These are phyloP conservation scores for Cryptococcus sp. DNA, from an alignment of 1,284 basidiomycete genomes.

Conservation along the genomic window DNA sequence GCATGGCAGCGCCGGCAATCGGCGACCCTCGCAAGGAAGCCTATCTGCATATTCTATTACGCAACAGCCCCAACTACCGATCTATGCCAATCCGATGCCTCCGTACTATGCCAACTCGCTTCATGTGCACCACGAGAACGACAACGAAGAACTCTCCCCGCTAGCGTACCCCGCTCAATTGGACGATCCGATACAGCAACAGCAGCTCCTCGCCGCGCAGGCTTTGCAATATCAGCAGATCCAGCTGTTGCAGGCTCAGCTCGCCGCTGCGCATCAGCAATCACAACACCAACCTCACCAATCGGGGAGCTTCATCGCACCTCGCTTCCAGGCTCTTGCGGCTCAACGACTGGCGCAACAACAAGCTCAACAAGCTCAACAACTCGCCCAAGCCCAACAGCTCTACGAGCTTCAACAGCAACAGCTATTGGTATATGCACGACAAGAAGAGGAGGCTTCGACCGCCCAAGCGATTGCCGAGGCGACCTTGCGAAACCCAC, in stretches of 20 bases:
- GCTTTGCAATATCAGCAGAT: conserved; percentile 38
- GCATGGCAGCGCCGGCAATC: conserved; percentile 12
- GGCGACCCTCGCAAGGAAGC: conserved; percentile 11
- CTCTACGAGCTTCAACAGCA: conserved; percentile 36
- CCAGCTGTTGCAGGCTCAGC: conserved; percentile 41
- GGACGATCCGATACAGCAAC: conserved; percentile 33
- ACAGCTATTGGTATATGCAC: conserved; percentile 22
- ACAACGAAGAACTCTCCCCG: conserved; percentile 22
- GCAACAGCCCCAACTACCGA: no score
- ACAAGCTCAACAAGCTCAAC: conserved; percentile 48
- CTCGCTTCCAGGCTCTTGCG: conserved; percentile 77
- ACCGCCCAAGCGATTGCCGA: conserved; percentile 9
- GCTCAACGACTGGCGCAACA: conserved; percentile 53
- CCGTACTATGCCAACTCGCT: background rate
- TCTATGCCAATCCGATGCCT: background rate
- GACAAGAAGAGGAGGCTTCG: conserved; percentile 21
- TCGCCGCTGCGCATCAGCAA: conserved; percentile 27
- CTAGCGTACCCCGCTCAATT: conserved; percentile 21
- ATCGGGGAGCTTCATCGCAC: conserved; percentile 64
- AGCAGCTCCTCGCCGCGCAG: conserved; percentile 39
- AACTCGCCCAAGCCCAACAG: conserved; percentile 38
- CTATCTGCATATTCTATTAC: conserved; percentile 2
- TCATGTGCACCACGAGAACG: conserved; percentile 7
- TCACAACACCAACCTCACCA: conserved; percentile 32
- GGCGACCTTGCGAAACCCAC: conserved; percentile 23